Evolutionary conservation across 2,329 filamentous ascomycete species (phyloP), one percentile per base, ranked within the genome.

Genomic region (Epichloe sylvatica): DNA sequence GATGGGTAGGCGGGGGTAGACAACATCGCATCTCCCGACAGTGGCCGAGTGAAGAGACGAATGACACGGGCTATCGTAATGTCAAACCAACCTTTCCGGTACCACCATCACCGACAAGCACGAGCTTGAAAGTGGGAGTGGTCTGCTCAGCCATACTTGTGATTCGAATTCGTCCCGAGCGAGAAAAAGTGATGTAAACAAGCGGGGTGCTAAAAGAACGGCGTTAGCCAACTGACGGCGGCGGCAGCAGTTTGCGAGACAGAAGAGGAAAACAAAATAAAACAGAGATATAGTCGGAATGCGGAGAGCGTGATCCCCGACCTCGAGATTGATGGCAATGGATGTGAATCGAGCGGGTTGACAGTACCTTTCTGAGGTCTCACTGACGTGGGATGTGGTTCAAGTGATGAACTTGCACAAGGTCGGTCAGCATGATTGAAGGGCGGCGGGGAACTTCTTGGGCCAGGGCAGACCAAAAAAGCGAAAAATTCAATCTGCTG

Each of bases 91-190:
- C 92, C 90, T 98, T 98, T 76, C 92, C 92, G 65, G 92, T 98
- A 80, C 92, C 92, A 74, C 92, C 92, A 70, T 98, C 92, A 71
- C 92, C 92, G 67, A 98, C 92, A 74, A 98, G 88, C 70, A 98
- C 92, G 65, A 98, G 87, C 87, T 98, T 98, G 85, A 98, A 98
- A 71, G 88, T 95, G 60, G 91, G 88, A 59, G 64, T 23, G 21
- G 21, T 68, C 69, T 65, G 63, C 55, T 65, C 61, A 72, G 84
- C 80, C 86, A 92, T 94, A 64, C 63, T 70, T 62, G 64, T 57
- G 60, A 59, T 55, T 55, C 47, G 59, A 55, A 53, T 51, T 53
- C 46, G 52, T 52, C 47, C 37, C 45, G 54, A 11, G 50, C 48
- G 49, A 52, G 40, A 51, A 53, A 50, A 58, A 60, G 58, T 61